Conservation (phyloP, 1,284 basidiomycete genomes). For the Trametes hirsuta region DNA sequence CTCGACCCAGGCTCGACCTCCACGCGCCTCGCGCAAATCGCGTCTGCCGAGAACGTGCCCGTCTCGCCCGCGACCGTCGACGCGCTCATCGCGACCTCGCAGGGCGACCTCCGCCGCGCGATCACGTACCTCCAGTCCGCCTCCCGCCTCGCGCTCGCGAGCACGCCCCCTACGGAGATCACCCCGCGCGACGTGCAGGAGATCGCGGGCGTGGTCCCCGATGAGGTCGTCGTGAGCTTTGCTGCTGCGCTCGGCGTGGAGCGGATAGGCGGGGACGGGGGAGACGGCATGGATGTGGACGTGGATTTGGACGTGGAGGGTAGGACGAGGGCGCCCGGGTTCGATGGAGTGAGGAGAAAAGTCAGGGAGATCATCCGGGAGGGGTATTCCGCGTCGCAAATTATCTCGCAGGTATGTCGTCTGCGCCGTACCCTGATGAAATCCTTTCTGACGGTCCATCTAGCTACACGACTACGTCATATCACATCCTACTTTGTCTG, state of each 20-base stretch:
- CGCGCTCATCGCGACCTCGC: slow-evolving; percentile 79
- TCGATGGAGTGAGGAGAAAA: slow-evolving; percentile 72
- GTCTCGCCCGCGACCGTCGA: slow-evolving; percentile 61
- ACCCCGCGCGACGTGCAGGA: slow-evolving; percentile 85
- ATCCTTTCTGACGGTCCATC: slow-evolving; percentile 3
- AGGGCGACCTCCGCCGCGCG: slow-evolving; percentile 95
- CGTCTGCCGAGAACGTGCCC: slow-evolving; percentile 59
- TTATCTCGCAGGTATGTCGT: slow-evolving; percentile 79
- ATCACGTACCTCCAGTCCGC: slow-evolving; percentile 99
- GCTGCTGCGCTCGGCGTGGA: slow-evolving; percentile 81
- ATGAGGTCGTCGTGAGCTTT: slow-evolving; percentile 71
- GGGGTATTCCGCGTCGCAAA: slow-evolving; percentile 92
- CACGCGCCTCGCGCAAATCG: slow-evolving; percentile 82
- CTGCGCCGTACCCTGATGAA: neutral
- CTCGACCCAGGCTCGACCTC: slow-evolving; percentile 82
- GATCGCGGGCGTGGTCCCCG: slow-evolving; percentile 95
- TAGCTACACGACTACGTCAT: slow-evolving; percentile 93
- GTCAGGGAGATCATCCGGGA: slow-evolving; percentile 82
- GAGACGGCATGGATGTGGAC: slow-evolving; percentile 43
- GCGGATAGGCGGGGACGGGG: slow-evolving; percentile 43
- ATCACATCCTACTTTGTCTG: slow-evolving; percentile 78
- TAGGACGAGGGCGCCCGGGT: slow-evolving; percentile 47
- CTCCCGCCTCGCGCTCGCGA: slow-evolving; percentile 79
- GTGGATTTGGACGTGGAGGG: slow-evolving; percentile 48
- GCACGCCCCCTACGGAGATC: slow-evolving; percentile 72